Base-by-base conservation (phyloP, 148 eudicot genomes). In the Vaccinium macrocarpon region DNA sequence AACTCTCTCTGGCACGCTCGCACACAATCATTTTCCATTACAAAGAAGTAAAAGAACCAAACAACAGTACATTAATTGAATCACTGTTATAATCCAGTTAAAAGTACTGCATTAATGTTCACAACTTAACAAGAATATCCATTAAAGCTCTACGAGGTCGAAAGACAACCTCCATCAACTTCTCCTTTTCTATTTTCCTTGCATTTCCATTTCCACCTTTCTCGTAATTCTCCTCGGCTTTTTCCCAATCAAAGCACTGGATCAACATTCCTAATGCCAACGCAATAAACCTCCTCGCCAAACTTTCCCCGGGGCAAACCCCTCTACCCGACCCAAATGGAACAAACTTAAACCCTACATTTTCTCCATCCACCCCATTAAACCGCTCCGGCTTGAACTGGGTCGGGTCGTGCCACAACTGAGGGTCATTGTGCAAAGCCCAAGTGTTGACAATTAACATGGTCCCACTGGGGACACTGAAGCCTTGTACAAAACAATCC, bases 231-330 rank as follows among this genome's bases (percentile, higher is more conserved):
- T 48, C 78, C 78, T 74, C 21, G 13, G 8, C 50, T 50, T 74
- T 74, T 32, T 74, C 78, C 78, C 78, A 74, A 15, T 74, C 78
- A 74, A 74, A 74, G 21, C 78, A 74, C 49, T 74, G 51, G 38
- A 74, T 74, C 78, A 74, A 6, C 16, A 52, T 74, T 15, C 78
- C 78, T 6, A 74, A 35, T 7, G 78, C 6, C 51, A 74, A 35
- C 16, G 78, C 78, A 23, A 74, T 74, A 5, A 74, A 50, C 48
- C 78, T 74, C 51, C 38, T 74, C 5, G 78, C 78, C 80, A 76
- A 48, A 18, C 25, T 49, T 10, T 16, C 53, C 21, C 80, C 80
- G 6, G n/a, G 80, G 29, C 80, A 76, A 15, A 9, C 55, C 80
- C 80, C n/a, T 18, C 80, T 49, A 21, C 80, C 57, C 9, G 11